phyloP scores from a whole-genome alignment of 805 yeast genomes.

The Maudiozyma serrabonitensis region DNA sequence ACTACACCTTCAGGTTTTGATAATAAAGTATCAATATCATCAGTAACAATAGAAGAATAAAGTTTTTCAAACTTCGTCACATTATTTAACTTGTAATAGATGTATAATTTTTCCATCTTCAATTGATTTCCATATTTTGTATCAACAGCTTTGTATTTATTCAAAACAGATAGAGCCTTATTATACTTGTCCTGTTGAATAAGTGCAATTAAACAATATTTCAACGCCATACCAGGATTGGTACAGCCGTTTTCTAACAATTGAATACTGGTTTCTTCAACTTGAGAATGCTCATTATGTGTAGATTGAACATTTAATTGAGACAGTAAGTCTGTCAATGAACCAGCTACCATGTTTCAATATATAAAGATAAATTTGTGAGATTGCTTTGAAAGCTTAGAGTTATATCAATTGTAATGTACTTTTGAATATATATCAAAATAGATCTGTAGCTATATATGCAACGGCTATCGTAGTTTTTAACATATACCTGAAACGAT shows the following conservation, averaged over 20 bases:
- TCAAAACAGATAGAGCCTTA: constrained; percentile 39
- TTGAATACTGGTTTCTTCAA: constrained; percentile 19
- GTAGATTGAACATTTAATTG: constrained; percentile 25
- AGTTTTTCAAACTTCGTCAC: constrained; percentile 24
- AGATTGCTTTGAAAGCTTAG: no score
- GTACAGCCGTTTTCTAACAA: constrained; percentile 16
- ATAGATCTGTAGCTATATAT: no score
- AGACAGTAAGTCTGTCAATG: constrained; percentile 18
- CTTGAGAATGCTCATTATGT: constrained; percentile 22
- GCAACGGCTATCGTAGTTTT: no score
- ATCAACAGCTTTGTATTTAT: constrained; percentile 30
- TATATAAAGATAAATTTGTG: no score
- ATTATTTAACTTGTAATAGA: constrained; percentile 47
- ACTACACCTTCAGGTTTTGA: constrained; percentile 3
- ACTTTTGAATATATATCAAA: no score
- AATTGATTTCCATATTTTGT: constrained; percentile 29
- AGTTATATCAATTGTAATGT: no score
- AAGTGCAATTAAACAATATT: constrained; percentile 46
- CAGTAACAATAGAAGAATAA: constrained; percentile 13
- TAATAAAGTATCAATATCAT: constrained; percentile 4
- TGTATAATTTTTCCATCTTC: constrained; percentile 48
- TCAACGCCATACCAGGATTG: constrained; percentile 22
- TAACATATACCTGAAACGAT: no score
- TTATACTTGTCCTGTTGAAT: constrained; percentile 57
- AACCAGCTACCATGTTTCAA: constrained; percentile 16